Evolutionary conservation across 495 filamentous ascomycete species (phyloP).

Genomic region (Diplogelasinospora grovesii): DNA sequence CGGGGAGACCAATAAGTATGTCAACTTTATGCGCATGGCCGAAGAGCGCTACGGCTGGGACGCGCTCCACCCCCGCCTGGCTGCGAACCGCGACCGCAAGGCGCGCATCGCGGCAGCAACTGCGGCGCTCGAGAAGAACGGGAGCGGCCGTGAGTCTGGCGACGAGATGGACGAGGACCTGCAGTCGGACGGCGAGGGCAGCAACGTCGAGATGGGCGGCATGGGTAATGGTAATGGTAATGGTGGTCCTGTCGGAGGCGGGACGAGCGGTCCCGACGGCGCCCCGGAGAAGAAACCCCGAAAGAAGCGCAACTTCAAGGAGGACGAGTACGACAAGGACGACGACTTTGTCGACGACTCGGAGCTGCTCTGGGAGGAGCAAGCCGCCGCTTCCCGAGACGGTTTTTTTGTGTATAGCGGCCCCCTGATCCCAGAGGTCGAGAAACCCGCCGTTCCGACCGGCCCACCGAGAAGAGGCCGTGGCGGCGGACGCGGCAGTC

Average conservation of each 20-base stretch:
- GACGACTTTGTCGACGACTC: slow-evolving; percentile 98
- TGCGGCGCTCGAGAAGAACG: slow-evolving; percentile 69
- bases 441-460: slow-evolving; percentile 73
- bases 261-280: slow-evolving; percentile 51
- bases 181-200: slow-evolving; percentile 58
- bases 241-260: slow-evolving; percentile 42
- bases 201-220: slow-evolving; percentile 59
- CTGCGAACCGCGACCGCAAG: slow-evolving; percentile 72
- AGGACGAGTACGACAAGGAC: slow-evolving; percentile 92
- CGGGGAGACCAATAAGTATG: slow-evolving; percentile 75
- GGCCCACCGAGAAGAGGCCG: slow-evolving; percentile 73
- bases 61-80: slow-evolving; percentile 82
- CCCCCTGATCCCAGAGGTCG: slow-evolving; percentile 76
- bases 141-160: slow-evolving; percentile 64
- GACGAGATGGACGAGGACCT: slow-evolving; percentile 66
- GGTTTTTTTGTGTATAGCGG: slow-evolving; percentile 87
- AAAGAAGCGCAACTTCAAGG: slow-evolving; percentile 75
- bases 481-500: slow-evolving; percentile 49
- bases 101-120: slow-evolving; percentile 77
- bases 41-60: slow-evolving; percentile 93
- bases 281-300: slow-evolving; percentile 55
- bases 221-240: slow-evolving; percentile 16
- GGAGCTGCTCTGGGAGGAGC: slow-evolving; percentile 91
- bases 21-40: slow-evolving; percentile 92
- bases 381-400: slow-evolving; percentile 87